phyloP scores from a whole-genome alignment of 1,139 yeast species.

The Debaryomyces singareniensis region DNA sequence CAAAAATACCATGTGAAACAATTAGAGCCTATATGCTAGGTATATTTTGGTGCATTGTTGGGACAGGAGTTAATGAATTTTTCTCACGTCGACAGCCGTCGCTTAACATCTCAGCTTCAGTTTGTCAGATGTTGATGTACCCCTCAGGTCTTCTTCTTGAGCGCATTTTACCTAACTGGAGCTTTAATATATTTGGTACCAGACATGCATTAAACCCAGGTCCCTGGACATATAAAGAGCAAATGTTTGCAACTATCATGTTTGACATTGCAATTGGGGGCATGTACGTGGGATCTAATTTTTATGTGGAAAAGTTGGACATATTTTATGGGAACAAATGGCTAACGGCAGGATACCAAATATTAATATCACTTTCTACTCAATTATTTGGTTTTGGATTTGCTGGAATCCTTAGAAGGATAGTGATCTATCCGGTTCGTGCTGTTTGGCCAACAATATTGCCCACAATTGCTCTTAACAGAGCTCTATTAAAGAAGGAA shows the following conservation, averaged over 20 bases:
- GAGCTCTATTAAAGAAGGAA: slow-evolving; percentile 42
- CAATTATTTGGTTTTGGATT: slow-evolving; percentile 57
- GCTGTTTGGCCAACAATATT: slow-evolving; percentile 50
- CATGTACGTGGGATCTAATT: slow-evolving; percentile 16
- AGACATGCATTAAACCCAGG: slow-evolving; percentile 18
- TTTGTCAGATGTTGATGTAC: slow-evolving; percentile 20
- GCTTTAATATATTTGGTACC: slow-evolving; percentile 6
- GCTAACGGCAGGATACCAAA: slow-evolving; percentile 43
- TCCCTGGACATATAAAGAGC: slow-evolving; percentile 24
- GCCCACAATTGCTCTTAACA: slow-evolving; percentile 48
- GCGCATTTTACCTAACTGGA: slow-evolving; percentile 15
- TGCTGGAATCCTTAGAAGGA: slow-evolving; percentile 50
- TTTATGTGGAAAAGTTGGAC: slow-evolving; percentile 13
- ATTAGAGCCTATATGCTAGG: slow-evolving; percentile 50
- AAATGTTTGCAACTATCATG: slow-evolving; percentile 22
- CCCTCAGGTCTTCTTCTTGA: slow-evolving; percentile 17
- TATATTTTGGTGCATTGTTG: slow-evolving; percentile 45
- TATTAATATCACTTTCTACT: slow-evolving; percentile 29
- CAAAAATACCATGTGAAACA: slow-evolving; percentile 46
- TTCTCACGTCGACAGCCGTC: slow-evolving; percentile 51
- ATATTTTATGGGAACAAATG: slow-evolving; percentile 25
- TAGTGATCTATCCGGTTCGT: slow-evolving; percentile 47
- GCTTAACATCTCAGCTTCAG: slow-evolving; percentile 27
- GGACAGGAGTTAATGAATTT: slow-evolving; percentile 53
- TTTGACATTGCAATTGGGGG: slow-evolving; percentile 14